phyloP scores from a whole-genome alignment of 805 yeast genomes.

The Lachancea kluyveri region DNA sequence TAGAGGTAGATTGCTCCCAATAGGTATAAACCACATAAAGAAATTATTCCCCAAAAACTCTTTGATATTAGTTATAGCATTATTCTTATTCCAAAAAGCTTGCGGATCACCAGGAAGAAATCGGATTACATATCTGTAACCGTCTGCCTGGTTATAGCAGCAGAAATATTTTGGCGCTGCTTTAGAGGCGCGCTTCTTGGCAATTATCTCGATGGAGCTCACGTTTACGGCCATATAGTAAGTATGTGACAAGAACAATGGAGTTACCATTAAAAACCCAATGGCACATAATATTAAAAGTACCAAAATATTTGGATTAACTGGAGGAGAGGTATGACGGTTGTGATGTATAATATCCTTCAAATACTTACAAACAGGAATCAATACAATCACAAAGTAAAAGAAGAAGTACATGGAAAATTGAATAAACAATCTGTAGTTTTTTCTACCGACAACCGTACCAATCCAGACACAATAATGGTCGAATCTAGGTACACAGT shows the following conservation, averaged over 20 bases:
- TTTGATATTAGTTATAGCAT: slow-evolving; percentile 18
- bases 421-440: slow-evolving; percentile 54
- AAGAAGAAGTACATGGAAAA: slow-evolving; percentile 36
- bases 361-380: slow-evolving; percentile 33
- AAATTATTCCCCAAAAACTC: slow-evolving; percentile 27
- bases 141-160: slow-evolving; percentile 28
- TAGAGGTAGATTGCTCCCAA: slow-evolving; percentile 15
- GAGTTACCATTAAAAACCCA: slow-evolving; percentile 40
- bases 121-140: slow-evolving; percentile 38
- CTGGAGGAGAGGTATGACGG: slow-evolving; percentile 17
- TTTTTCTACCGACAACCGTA: slow-evolving; percentile 58
- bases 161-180: slow-evolving; percentile 18
- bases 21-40: slow-evolving; percentile 28
- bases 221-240: slow-evolving; percentile 41
- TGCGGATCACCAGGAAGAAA: slow-evolving; percentile 25
- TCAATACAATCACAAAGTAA: slow-evolving; percentile 35
- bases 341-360: slow-evolving; percentile 16
- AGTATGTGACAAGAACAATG: slow-evolving; percentile 39
- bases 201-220: slow-evolving; percentile 56
- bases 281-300: slow-evolving; percentile 39
- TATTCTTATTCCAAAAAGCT: slow-evolving; percentile 21
- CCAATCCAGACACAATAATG: slow-evolving; percentile 84
- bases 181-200: slow-evolving; percentile 30
- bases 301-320: slow-evolving; percentile 45
- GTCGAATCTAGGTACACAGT: slow-evolving; percentile 71